A percentile compares a stretch with the other conserved stretches of the same genome.
These are phyloP conservation scores for Diutina sp. DNA, from an alignment of 1,139 yeast species.

Conservation along the genomic window DNA sequence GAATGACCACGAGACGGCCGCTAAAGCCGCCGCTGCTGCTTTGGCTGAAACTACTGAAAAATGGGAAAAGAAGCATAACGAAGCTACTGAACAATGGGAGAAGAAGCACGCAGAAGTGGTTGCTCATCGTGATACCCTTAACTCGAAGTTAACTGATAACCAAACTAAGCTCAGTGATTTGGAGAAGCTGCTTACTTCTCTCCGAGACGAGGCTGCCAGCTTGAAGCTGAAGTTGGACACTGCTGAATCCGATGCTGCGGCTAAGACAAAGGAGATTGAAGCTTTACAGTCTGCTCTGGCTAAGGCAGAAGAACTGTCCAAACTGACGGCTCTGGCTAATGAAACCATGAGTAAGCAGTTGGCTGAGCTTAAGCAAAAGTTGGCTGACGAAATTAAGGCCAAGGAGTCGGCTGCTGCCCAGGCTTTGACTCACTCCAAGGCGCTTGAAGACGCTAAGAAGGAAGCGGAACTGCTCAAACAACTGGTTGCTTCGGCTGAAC, in stretches of 20 bases:
- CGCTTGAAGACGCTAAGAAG: not conserved
- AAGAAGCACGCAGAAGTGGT: not conserved
- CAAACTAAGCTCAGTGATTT: not conserved
- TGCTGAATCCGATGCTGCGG: not conserved
- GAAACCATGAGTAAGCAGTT: not conserved
- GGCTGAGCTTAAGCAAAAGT: not conserved
- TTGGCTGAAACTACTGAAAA: not conserved
- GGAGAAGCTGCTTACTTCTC: not conserved
- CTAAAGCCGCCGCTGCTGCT: not conserved
- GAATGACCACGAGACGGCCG: not conserved
- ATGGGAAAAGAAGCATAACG: not conserved
- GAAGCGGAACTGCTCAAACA: not conserved
- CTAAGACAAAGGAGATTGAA: not conserved
- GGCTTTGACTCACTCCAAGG: not conserved
- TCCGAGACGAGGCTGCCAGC: not conserved
- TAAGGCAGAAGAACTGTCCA: not conserved
- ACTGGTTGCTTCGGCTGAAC: not conserved
- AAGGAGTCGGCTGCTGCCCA: not conserved
- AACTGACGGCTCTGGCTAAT: not conserved
- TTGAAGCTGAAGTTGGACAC: not conserved
- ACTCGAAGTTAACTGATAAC: not conserved
- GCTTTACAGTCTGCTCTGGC: not conserved
- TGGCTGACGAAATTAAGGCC: not conserved
- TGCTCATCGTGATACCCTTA: not conserved
- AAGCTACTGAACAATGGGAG: not conserved